Conservation (phyloP, 371 early-diverging fungal species). For the Lichtheimia corymbifera region DNA sequence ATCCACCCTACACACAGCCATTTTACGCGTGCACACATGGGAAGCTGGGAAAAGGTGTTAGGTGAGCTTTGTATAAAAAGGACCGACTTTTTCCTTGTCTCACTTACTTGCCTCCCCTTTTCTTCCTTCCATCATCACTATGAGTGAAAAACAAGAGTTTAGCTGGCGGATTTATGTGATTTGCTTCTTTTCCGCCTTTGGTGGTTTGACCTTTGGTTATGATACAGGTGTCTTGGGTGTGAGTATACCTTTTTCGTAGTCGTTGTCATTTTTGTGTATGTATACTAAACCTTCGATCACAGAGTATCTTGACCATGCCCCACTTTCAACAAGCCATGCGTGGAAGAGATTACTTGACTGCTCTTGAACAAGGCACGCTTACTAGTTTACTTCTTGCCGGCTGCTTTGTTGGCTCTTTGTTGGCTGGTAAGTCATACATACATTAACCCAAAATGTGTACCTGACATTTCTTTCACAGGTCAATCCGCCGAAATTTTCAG, state of each 20-base stretch:
- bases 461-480: background rate
- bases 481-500: constrained; percentile 37
- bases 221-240: constrained; percentile 53
- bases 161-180: constrained; percentile 35
- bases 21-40: too few species aligned
- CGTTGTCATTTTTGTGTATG: background rate
- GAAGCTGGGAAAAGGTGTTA: too few species aligned
- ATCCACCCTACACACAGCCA: too few species aligned
- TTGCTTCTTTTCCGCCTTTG: constrained; percentile 47
- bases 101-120: too few species aligned
- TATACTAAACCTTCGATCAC: background rate
- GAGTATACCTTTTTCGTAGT: background rate
- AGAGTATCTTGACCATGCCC: constrained; percentile 51
- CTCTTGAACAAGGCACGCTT: constrained; percentile 48
- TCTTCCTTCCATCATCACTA: too few species aligned
- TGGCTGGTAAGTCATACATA: constrained; percentile 28
- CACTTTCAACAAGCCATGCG: constrained; percentile 11
- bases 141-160: background rate
- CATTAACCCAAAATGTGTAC: background rate
- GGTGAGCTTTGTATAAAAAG: too few species aligned
- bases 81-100: too few species aligned
- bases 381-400: constrained; percentile 49
- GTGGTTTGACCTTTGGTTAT: constrained; percentile 57
- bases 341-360: constrained; percentile 13
- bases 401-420: constrained; percentile 51